Evolutionary conservation across 495 filamentous ascomycete species (phyloP).

Genomic region (Parathielavia appendiculata): DNA sequence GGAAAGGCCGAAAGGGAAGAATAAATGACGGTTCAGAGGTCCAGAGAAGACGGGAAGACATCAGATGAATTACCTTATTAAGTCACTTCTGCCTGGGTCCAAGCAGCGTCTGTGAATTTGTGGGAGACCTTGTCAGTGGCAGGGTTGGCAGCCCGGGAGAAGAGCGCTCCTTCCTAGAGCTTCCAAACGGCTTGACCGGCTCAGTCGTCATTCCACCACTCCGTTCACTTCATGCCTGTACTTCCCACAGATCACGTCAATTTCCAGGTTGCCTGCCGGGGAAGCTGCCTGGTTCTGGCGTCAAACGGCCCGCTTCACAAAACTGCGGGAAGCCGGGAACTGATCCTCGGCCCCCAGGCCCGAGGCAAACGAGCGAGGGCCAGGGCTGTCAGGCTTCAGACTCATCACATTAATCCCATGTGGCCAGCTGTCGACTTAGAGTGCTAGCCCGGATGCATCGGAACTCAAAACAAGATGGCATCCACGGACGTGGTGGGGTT

Average conservation of each 20-base stretch:
- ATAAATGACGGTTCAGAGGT: background rate
- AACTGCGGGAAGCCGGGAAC: background rate
- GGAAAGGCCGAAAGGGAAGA: background rate
- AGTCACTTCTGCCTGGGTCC: background rate
- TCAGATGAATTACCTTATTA: background rate
- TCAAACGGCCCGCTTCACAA: background rate
- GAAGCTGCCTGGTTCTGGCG: background rate
- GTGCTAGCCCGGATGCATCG: too few relatives aligned
- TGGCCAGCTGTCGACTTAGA: too few relatives aligned
- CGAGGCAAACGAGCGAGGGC: background rate
- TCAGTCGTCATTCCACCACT: background rate
- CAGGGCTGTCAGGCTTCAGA: too few relatives aligned
- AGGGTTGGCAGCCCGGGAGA: too few relatives aligned
- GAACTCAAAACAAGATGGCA: too few relatives aligned
- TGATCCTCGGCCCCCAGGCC: background rate
- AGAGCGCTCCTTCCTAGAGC: too few relatives aligned
- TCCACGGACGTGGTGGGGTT: too few relatives aligned
- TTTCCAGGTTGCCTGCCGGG: too few relatives aligned
- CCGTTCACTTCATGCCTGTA: background rate
- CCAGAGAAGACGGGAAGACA: background rate
- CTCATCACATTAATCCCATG: too few relatives aligned
- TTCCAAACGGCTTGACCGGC: too few relatives aligned
- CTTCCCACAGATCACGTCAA: background rate
- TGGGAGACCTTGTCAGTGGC: too few relatives aligned
- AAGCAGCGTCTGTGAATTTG: too few relatives aligned